Conservation (phyloP, 1,284 basidiomycete species). For the Meripilus lineatus region DNA sequence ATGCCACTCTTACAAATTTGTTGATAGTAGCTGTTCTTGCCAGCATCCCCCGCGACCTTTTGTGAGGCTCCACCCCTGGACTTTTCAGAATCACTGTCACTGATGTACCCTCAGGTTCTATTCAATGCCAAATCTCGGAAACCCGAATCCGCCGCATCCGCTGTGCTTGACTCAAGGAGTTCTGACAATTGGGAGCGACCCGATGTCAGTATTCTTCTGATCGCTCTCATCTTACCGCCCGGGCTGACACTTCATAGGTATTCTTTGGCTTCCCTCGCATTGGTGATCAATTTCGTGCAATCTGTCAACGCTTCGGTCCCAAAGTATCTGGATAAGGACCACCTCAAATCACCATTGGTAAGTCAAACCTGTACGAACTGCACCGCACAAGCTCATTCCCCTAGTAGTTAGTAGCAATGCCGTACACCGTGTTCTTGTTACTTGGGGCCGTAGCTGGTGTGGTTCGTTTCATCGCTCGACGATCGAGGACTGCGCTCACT, state of each 20-base stretch:
- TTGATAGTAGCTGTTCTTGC: constrained; percentile 12
- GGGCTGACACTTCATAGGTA: constrained; percentile 10
- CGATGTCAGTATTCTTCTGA: constrained; percentile 13
- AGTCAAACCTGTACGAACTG: no score
- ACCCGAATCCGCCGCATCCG: constrained; percentile 11
- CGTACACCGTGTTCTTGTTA: constrained; percentile 16
- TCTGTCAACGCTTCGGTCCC: no score
- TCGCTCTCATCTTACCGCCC: neutral
- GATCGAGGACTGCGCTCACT: no score
- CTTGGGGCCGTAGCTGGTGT: constrained; percentile 11
- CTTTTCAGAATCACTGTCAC: neutral
- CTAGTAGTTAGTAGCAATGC: no score
- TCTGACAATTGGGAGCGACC: constrained; percentile 15
- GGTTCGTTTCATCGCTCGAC: no score
- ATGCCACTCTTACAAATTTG: constrained; percentile 15
- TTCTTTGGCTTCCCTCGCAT: constrained; percentile 15
- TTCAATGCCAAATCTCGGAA: no score
- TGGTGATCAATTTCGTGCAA: constrained; percentile 16
- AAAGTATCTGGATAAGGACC: neutral
- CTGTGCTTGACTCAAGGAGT: constrained; percentile 19
- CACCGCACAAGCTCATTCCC: no score
- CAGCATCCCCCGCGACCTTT: constrained; percentile 15
- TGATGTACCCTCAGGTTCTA: no score
- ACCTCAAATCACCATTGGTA: constrained; percentile 1
- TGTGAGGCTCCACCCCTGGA: constrained; percentile 10